Evolutionary conservation across 257 asterid species (phyloP).

Genomic region (Lycium ferocissimum): DNA sequence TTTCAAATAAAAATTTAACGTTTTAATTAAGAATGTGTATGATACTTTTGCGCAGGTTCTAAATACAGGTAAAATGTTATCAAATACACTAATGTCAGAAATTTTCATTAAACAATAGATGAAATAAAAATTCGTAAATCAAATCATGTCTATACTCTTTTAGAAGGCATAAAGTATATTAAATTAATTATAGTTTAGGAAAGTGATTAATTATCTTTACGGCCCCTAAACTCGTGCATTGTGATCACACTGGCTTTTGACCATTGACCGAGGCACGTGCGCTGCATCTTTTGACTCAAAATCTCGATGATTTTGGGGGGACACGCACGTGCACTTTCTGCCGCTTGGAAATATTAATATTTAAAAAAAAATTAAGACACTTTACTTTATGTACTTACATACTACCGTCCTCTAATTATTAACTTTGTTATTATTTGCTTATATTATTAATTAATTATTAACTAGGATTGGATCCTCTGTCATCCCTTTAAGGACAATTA

Average conservation of each 20-base stretch:
- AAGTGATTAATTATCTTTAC: slow-evolving; percentile 21
- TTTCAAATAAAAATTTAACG: not conserved
- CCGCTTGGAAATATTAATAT: not conserved
- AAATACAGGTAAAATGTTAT: not conserved
- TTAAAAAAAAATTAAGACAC: not conserved
- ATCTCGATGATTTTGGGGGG: slow-evolving; percentile 53
- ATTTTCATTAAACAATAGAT: not conserved
- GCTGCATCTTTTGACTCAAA: slow-evolving; percentile 75
- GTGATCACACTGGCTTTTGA: slow-evolving; percentile 60
- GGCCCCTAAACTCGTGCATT: slow-evolving; percentile 55
- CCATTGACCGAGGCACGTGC: slow-evolving; percentile 80
- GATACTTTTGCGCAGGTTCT: not conserved
- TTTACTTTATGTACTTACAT: not conserved
- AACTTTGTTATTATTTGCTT: slow-evolving; percentile 23
- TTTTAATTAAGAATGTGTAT: not conserved
- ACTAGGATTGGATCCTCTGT: slow-evolving; percentile 36
- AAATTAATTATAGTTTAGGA: not conserved
- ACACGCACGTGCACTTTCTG: slow-evolving; percentile 51
- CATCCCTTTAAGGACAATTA: slow-evolving; percentile 19
- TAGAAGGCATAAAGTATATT: not conserved
- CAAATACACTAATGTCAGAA: not conserved
- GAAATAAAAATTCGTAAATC: not conserved
- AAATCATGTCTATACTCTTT: slow-evolving; percentile 5
- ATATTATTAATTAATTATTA: not conserved
- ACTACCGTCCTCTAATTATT: slow-evolving; percentile 12